phyloP scores from a whole-genome alignment of 2,329 filamentous ascomycete species.

The Aspergillus novoparasiticus region DNA sequence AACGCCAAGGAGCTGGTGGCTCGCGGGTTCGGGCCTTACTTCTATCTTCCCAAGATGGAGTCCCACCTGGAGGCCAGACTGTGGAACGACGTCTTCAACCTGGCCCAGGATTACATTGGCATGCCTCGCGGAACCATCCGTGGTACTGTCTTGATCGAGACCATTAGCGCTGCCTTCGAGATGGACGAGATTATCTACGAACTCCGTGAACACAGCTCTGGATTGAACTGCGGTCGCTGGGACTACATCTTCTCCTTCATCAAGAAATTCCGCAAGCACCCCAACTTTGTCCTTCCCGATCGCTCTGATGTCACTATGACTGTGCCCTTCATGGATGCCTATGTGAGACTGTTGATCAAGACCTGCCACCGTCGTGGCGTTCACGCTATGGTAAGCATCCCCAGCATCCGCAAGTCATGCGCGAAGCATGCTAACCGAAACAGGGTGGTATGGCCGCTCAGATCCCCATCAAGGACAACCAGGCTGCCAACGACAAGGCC shows the following conservation, averaged over 20 bases:
- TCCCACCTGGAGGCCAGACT: constrained; percentile 94
- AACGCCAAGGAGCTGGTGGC: constrained; percentile 87
- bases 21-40: constrained; percentile 88
- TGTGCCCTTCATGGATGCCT: constrained; percentile 96
- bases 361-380: constrained; percentile 95
- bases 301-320: constrained; percentile 94
- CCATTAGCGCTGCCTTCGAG: constrained; percentile 95
- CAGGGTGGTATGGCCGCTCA: constrained; percentile 92
- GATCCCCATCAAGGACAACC: constrained; percentile 97
- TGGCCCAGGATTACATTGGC: constrained; percentile 89
- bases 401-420: not conserved
- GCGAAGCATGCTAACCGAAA: not conserved
- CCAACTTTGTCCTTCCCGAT: constrained; percentile 90
- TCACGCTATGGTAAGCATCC: constrained; percentile 76
- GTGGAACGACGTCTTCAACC: constrained; percentile 98
- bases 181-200: constrained; percentile 99
- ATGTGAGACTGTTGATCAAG: constrained; percentile 96
- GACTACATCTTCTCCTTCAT: constrained; percentile 99
- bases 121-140: constrained; percentile 90
- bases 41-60: constrained; percentile 98
- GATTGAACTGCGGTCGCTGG: constrained; percentile 98
- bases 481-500: constrained; percentile 85
- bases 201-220: constrained; percentile 92
- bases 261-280: constrained; percentile 97
- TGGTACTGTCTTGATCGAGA: constrained; percentile 95